phyloP scores from a whole-genome alignment of 257 asterid species.

The Lavandula angustifolia region DNA sequence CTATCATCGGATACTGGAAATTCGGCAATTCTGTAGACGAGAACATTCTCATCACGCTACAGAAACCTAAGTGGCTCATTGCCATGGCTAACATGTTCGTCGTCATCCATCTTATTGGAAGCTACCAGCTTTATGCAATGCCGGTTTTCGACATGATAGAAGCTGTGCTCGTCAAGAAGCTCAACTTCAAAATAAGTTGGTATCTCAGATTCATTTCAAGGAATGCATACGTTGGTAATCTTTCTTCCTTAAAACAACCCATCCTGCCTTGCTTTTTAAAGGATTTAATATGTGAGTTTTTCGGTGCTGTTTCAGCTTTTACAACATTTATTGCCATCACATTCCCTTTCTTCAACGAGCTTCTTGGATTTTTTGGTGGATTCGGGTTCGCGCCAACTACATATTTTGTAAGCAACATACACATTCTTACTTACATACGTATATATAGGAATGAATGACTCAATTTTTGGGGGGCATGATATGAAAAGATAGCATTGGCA shows the following conservation, averaged over 20 bases:
- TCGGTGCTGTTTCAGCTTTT: constrained; percentile 37
- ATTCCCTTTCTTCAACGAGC: constrained; percentile 35
- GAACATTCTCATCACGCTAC: constrained; percentile 14
- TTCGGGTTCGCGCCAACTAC: constrained; percentile 35
- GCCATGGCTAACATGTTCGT: constrained; percentile 31
- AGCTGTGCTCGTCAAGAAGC: constrained; percentile 23
- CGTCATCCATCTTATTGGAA: no score
- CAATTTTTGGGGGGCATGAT: no score
- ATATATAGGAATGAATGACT: no score
- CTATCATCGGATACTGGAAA: no score
- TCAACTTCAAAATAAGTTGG: constrained; percentile 17
- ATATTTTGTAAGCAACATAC: constrained; percentile 30
- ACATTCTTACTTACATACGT: background rate
- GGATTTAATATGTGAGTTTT: background rate
- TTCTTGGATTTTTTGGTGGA: constrained; percentile 35
- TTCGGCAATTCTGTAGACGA: constrained; percentile 15
- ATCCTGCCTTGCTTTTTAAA: no score
- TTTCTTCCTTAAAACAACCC: background rate
- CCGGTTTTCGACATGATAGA: constrained; percentile 25
- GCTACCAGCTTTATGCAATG: background rate
- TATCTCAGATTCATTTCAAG: constrained; percentile 19
- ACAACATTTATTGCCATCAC: constrained; percentile 29
- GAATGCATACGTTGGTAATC: constrained; percentile 10
- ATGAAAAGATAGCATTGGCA: no score
- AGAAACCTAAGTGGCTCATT: constrained; percentile 17